Evolutionary conservation across 495 filamentous ascomycete genomes (phyloP), one percentile per base, ranked within the genome.

Genomic region (Astrothelium macrocarpum): DNA sequence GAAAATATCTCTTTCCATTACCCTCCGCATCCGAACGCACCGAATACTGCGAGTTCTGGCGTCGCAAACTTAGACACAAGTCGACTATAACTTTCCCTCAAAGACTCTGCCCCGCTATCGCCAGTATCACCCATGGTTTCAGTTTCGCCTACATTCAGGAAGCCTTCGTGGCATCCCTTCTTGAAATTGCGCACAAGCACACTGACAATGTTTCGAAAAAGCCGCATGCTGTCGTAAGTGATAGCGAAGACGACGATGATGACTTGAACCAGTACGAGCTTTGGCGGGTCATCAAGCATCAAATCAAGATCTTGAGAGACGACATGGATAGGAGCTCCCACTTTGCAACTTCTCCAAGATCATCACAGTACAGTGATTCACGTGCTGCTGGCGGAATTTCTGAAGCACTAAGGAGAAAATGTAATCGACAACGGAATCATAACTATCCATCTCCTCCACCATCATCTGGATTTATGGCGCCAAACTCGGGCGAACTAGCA

Each of bases 1-100:
- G 73, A 11, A 76, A 76, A 62, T 76, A 75, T 62, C 68, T 70
- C 61, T 76, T 69, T 65, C 66, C 66, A 45, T 60, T 72, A 2
- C 74, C 74, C 7, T 67, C 60, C 16, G 49, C 64, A 28, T 26
- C 53, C 20, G 72, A 75, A 66, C 66, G 73, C n/a, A 63, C 59
- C 4, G 59, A 63, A 14, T 76, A 76, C 64, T 68, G 68, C 20
- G 59, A 68, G 66, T 76, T 70, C 65, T 76, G 74, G 73, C 65
- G 69, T 31, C 65, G 66, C 31, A 76, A 75, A 64, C 59, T 68
- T 23, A 32, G 59, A 43, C 12, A 36, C 53, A 66, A 67, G 14
- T n/a, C 32, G 10, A 60, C 58, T 5, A 64, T 71, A 29, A 58
- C 42, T 26, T 71, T 71, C 61, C 70, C 70, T 1, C 25, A 61